Base-by-base conservation (phyloP, 2,329 filamentous ascomycete genomes). In the Colletotrichum tropicicola region DNA sequence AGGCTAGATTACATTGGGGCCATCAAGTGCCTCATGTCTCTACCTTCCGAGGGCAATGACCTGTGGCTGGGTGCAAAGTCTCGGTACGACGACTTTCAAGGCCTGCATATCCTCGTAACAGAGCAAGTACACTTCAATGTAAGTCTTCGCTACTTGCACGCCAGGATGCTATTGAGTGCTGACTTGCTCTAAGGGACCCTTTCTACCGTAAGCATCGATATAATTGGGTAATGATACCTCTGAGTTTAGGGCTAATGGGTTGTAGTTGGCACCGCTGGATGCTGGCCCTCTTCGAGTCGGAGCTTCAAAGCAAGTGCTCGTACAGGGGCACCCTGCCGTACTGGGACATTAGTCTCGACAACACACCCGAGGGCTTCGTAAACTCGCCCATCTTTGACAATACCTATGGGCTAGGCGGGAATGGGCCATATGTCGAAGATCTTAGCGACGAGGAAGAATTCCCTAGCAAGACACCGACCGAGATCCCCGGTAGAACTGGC, bases 31-130 rank as follows among this genome's bases (percentile, higher is more conserved):
- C 27, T 64, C 28, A 52, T 68, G 51, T 23, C 44, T 0, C 48
- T 53, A 1, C 37, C 43, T 12, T 55, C 66, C 0, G 37, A 65
- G 15, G 44, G 21, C 21, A 32, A 53, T 15, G 53, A 48, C 15
- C 3, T 61, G 5, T 45, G 39, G 57, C 45, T 63, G 2, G 70
- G 67, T 6, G 66, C 70, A 19, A 68, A 65, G 56, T 69, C 67
- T 21, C 69, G 71, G 2, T 73, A 67, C 17, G 71, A 73, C 13
- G 71, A 73, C 47, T 73, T 73, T 37, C 57, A 69, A 41, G 69
- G 69, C 8, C 66, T 70, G n/a, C 71, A 74, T 27, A 71, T 72
- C 28, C 65, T 64, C 25, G 53, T 71, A 54, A 69, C 68, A 6
- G 62, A 70, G 30, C n/a, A 56, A n/a, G 59, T 71, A 5, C 71